Evolutionary conservation across 2,329 filamentous ascomycete species (phyloP).

Genomic region (Botrytis byssoidea): DNA sequence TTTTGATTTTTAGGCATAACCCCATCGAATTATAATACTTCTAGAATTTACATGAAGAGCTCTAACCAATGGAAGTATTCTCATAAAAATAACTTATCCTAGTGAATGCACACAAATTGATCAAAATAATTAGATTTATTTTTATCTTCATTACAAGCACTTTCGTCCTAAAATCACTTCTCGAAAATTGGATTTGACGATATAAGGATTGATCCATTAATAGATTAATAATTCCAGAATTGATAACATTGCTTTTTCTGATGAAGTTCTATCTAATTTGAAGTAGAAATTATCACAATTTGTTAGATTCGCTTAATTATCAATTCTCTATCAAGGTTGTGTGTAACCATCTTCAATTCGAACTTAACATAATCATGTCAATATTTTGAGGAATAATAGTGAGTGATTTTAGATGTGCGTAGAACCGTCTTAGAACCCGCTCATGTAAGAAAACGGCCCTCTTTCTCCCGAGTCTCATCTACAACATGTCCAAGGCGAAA

Average conservation of each 20-base stretch:
- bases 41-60: not conserved
- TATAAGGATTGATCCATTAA: not conserved
- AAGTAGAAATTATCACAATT: not conserved
- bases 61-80: not conserved
- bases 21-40: not conserved
- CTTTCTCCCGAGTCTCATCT: slow-evolving; percentile 4
- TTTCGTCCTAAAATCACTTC: not conserved
- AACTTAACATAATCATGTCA: not conserved
- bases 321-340: not conserved
- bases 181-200: not conserved
- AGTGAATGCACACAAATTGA: not conserved
- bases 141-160: not conserved
- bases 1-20: not conserved
- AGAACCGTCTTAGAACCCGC: not conserved
- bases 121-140: not conserved
- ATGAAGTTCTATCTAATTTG: not conserved
- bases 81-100: not conserved
- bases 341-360: not conserved
- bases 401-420: not conserved
- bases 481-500: not conserved
- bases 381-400: not conserved
- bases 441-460: not conserved
- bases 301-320: not conserved
- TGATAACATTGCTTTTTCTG: not conserved
- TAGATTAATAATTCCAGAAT: not conserved